Base-by-base conservation (phyloP, 2,329 filamentous ascomycete genomes). In the Talaromyces islandicus region DNA sequence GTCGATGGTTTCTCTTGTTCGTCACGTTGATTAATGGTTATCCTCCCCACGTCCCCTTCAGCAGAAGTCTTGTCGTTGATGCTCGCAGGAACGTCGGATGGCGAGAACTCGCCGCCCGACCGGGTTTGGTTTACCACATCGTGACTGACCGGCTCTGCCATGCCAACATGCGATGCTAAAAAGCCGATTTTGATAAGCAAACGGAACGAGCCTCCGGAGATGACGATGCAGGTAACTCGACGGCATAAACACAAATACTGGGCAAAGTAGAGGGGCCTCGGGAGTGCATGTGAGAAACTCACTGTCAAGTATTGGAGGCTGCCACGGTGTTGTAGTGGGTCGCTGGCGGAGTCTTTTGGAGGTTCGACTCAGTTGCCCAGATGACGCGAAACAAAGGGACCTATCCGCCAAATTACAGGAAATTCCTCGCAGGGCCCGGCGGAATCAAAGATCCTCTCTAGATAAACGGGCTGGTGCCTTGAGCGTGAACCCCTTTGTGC, bases 41-140 rank as follows among this genome's bases (percentile, higher is more conserved):
- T 72, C 69, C 72, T 72, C 74, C 70, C 74, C 70, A 68, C 73
- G 71, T 77, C 76, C 73, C 75, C 77, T 77, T 77, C 78, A 80
- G 81, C 81, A 80, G 79, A 71, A 70, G 68, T 68, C 67, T 78
- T 77, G 75, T 78, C 79, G 77, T 80, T 79, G 77, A 78, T 81
- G 80, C 78, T 81, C 81, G 83, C 83, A 86, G 81, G 80, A 78
- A 80, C 83, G 84, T 85, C 85, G 83, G 84, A 84, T 79, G 83
- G 81, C 80, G 81, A 80, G 73, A 77, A 74, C 74, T 80, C 83
- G 81, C 83, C 83, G 78, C 84, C 80, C 84, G 85, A 87, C 85
- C 81, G 80, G 80, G 83, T 80, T 82, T 85, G 81, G 80, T 85
- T 85, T 86, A 87, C 85, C 85, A 86, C 85, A 88, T 88, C 82